Conservation (phyloP, 306 rosid genomes). For the Trichosanthes cucumerina region DNA sequence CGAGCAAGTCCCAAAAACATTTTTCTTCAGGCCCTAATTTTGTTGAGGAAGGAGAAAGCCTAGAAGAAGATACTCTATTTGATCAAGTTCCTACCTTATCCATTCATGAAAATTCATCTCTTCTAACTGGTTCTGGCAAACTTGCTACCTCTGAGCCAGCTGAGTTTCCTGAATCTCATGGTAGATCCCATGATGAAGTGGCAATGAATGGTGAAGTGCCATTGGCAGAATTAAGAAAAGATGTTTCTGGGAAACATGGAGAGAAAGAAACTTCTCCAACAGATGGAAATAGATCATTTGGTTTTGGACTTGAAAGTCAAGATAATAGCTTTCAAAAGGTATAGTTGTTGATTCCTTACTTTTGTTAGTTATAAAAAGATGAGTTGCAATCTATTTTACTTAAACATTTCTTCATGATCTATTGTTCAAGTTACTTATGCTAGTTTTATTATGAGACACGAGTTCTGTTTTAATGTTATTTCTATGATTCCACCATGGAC, state of each 20-base stretch:
- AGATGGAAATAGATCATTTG: constrained; percentile 44
- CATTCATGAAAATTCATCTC: constrained; percentile 47
- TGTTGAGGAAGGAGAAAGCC: constrained; percentile 31
- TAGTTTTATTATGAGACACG: background rate
- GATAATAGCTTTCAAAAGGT: constrained; percentile 65
- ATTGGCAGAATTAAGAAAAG: constrained; percentile 43
- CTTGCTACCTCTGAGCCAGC: constrained; percentile 30
- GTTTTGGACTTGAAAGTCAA: constrained; percentile 61
- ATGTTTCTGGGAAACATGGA: constrained; percentile 32
- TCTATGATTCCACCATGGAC: background rate
- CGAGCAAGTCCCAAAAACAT: constrained; percentile 34
- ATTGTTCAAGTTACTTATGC: background rate
- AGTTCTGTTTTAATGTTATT: background rate
- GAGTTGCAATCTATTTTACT: background rate
- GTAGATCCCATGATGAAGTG: constrained; percentile 33
- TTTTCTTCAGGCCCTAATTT: constrained; percentile 40
- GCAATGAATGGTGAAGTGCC: constrained; percentile 44
- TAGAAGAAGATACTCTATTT: constrained; percentile 33
- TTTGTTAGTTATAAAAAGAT: background rate
- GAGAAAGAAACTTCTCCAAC: constrained; percentile 45
- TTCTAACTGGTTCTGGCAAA: constrained; percentile 37
- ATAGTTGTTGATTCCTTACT: background rate
- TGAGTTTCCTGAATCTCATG: constrained; percentile 34
- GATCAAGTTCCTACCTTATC: constrained; percentile 79
- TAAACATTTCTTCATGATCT: background rate